phyloP scores from a whole-genome alignment of 176 grass and related monocot species.

The Dactylis glomerata region DNA sequence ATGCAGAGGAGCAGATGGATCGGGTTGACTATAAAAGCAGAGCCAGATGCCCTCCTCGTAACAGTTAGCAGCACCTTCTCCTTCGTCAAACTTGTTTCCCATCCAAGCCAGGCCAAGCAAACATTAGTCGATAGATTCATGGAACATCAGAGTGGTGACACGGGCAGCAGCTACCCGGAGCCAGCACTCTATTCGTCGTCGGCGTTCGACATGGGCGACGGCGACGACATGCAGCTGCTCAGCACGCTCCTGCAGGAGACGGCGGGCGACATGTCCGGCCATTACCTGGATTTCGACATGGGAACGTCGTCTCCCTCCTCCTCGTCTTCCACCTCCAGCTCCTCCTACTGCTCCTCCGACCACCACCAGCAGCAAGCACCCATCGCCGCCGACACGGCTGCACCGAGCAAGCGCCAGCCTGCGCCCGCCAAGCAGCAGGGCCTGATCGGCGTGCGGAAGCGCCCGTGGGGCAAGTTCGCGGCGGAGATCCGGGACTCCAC shows the following conservation, averaged over 20 bases:
- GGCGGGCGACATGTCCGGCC: not conserved
- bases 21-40: not conserved
- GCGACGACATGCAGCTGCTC: slow-evolving; percentile 29
- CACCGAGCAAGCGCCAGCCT: not conserved
- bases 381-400: not conserved
- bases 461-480: slow-evolving; percentile 91
- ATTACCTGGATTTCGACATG: not conserved
- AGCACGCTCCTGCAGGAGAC: slow-evolving; percentile 30
- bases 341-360: not conserved
- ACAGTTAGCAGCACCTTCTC: not conserved
- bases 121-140: too few species aligned
- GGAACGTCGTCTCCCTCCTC: not conserved
- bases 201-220: not conserved
- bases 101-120: too few species aligned
- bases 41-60: not conserved
- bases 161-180: too few species aligned
- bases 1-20: not conserved
- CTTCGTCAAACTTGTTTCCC: too few species aligned
- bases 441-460: slow-evolving; percentile 79
- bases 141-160: too few species aligned
- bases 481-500: slow-evolving; percentile 92
- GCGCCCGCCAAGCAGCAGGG: not conserved
- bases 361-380: not conserved
- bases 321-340: not conserved
- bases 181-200: not conserved